A percentile compares a stretch with the other conserved stretches of the same genome.
phyloP scores from a whole-genome alignment of 225 moss, liverwort and hornwort species.

The Marchantia polymorpha region DNA sequence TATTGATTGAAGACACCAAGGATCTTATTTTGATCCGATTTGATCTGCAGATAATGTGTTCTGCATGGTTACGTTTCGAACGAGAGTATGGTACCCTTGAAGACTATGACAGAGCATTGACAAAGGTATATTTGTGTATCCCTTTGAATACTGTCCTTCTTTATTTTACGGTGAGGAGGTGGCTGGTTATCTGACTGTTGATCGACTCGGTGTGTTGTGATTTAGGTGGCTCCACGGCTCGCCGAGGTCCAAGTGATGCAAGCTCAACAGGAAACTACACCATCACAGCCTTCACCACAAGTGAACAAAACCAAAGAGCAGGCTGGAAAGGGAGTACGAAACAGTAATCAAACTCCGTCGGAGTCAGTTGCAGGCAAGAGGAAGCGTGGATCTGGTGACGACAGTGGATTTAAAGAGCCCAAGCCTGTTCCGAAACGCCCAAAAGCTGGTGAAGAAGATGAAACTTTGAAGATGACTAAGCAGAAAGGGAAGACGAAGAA shows the following conservation, averaged over 20 bases:
- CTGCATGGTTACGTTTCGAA: constrained; percentile 89
- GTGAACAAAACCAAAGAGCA: constrained; percentile 44
- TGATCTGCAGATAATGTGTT: constrained; percentile 68
- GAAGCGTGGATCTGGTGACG: constrained; percentile 53
- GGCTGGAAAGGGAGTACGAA: constrained; percentile 32
- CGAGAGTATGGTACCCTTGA: constrained; percentile 89
- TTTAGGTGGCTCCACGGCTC: constrained; percentile 71
- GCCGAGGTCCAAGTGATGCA: constrained; percentile 74
- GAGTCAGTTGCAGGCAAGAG: constrained; percentile 45
- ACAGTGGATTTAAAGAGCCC: constrained; percentile 47
- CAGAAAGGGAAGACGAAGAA: constrained; percentile 6
- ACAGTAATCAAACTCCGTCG: constrained; percentile 11
- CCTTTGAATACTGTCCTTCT: not conserved
- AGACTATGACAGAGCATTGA: constrained; percentile 85
- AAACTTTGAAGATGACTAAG: not conserved
- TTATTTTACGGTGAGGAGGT: not conserved
- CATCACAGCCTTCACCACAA: constrained; percentile 26
- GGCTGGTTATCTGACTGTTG: not conserved
- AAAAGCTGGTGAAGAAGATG: constrained; percentile 38
- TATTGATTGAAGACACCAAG: too few relatives aligned
- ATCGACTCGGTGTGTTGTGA: not conserved
- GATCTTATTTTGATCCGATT: not conserved
- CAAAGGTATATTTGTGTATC: constrained; percentile 54
- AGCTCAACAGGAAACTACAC: constrained; percentile 56
- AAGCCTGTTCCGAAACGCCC: constrained; percentile 58